Evolutionary conservation across 306 rosid genomes (phyloP), one percentile per base, ranked within the genome.

Genomic region (Dalbergia oliveri): DNA sequence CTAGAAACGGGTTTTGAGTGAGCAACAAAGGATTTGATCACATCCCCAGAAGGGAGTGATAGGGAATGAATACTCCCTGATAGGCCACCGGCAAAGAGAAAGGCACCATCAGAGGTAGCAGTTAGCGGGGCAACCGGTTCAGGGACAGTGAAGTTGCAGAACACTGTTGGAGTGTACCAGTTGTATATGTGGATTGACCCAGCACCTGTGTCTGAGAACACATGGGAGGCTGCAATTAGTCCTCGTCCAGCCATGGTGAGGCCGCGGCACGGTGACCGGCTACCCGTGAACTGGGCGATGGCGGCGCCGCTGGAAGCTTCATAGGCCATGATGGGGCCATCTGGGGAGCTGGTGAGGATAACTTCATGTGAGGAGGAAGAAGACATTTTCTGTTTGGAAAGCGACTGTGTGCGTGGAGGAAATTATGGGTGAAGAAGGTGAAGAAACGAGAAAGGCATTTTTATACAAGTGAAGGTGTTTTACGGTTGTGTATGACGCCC

Each of bases 151-250:
- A 91, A 72, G 43, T 77, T 86, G 11, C 77, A 76, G 33, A 90
- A 90, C 47, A 79, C 80, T 2, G 81, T 67, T 10, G 92, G 69
- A 57, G 84, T 75, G 73, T 81, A 80, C 98, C 97, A 90, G 50
- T 88, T 91, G 64, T 91, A 94, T 19, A 91, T 77, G 72, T 87
- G 87, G 73, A 94, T 81, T 9, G 91, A 94, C n/a, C 90, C 90
- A 21, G 82, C 73, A 5, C 84, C 90, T 1, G 91, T 86, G 70
- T 82, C 62, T 0, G 90, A 66, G 34, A 88, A 89, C 64, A 94
- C 90, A 45, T 92, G 90, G 3, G 92, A 85, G 21, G 79, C 90
- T 0, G 86, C 95, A 3, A 91, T 59, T 68, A 82, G 72, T 14
- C 79, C n/a, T 1, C 73, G 76, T 9, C 91, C 85, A 1, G 49